Evolutionary conservation across 176 grass and related monocot genomes (phyloP).

Genomic region (Coix lacrymajobi): DNA sequence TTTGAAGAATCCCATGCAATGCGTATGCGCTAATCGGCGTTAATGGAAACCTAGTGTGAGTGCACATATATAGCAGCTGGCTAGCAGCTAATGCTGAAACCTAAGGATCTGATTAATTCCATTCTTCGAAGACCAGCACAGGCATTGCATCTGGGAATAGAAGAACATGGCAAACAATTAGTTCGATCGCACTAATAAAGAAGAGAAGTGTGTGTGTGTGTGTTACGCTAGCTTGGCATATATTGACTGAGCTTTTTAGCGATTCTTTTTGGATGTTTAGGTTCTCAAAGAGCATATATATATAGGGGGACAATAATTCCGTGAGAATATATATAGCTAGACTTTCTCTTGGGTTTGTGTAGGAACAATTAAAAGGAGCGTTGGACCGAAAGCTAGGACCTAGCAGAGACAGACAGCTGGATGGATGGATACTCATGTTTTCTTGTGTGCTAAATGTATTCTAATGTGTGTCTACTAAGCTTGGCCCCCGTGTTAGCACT

Average conservation of each 20-base stretch:
- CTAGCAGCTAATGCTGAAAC: not conserved
- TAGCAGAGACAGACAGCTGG: not conserved
- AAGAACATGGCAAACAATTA: not conserved
- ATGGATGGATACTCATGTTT: conserved; percentile 15
- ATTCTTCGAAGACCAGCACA: conserved; percentile 10
- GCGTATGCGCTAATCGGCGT: not conserved
- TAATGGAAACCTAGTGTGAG: conserved; percentile 25
- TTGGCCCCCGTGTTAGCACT: conserved; percentile 4
- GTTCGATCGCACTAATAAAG: not conserved
- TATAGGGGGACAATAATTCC: conserved; percentile 35
- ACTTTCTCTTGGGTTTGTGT: conserved; percentile 25
- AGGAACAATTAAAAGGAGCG: conserved; percentile 31
- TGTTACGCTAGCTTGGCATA: conserved; percentile 31
- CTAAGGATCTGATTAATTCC: conserved; percentile 15
- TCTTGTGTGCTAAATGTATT: conserved; percentile 4
- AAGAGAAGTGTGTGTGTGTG: conserved; percentile 15
- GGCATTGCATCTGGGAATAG: conserved; percentile 2
- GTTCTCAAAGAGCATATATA: conserved; percentile 25
- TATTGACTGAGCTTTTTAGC: conserved; percentile 19
- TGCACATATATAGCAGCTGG: not conserved
- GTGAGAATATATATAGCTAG: not conserved
- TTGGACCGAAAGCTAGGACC: conserved; percentile 28
- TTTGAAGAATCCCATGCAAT: conserved; percentile 25
- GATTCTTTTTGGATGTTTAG: conserved; percentile 18
- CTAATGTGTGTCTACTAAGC: conserved; percentile 13